These are phyloP conservation scores for Paraphaeosphaeria minitans DNA, from an alignment of 2,329 filamentous ascomycete genomes.

Conservation along the genomic window DNA sequence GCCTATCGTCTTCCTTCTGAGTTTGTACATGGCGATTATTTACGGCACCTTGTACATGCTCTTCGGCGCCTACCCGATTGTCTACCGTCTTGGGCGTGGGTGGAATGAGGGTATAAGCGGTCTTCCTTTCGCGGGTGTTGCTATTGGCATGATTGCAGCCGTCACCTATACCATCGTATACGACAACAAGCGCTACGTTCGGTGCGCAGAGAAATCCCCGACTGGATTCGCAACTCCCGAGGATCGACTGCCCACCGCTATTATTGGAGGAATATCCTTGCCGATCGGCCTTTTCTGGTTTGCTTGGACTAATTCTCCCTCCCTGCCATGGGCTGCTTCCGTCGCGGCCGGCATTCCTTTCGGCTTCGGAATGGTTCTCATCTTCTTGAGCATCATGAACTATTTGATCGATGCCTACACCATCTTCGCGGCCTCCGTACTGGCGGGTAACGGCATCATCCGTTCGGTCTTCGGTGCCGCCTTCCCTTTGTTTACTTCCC, in stretches of 20 bases:
- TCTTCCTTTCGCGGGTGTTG: constrained; percentile 68
- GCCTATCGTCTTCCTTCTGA: constrained; percentile 69
- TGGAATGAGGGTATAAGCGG: constrained; percentile 47
- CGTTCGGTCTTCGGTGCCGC: constrained; percentile 77
- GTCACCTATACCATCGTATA: constrained; percentile 56
- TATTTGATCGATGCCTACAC: constrained; percentile 60
- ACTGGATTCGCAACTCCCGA: constrained; percentile 68
- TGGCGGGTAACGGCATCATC: constrained; percentile 79
- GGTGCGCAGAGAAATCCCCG: constrained; percentile 51
- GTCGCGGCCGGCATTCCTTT: constrained; percentile 59
- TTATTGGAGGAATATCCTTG: constrained; percentile 66
- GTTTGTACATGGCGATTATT: constrained; percentile 68
- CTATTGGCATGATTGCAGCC: constrained; percentile 67
- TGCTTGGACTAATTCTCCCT: constrained; percentile 53
- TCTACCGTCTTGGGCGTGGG: constrained; percentile 60
- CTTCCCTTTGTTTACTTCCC: constrained; percentile 62
- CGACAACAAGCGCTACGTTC: constrained; percentile 45
- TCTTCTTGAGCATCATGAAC: constrained; percentile 62
- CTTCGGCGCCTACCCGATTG: constrained; percentile 60
- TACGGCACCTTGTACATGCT: constrained; percentile 58
- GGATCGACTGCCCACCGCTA: constrained; percentile 65
- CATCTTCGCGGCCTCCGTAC: constrained; percentile 75
- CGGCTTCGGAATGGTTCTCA: constrained; percentile 65
- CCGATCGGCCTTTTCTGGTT: constrained; percentile 57
- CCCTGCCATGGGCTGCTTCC: constrained; percentile 62